phyloP scores from a whole-genome alignment of 345 rosid species.

The Boechera divaricarpa region DNA sequence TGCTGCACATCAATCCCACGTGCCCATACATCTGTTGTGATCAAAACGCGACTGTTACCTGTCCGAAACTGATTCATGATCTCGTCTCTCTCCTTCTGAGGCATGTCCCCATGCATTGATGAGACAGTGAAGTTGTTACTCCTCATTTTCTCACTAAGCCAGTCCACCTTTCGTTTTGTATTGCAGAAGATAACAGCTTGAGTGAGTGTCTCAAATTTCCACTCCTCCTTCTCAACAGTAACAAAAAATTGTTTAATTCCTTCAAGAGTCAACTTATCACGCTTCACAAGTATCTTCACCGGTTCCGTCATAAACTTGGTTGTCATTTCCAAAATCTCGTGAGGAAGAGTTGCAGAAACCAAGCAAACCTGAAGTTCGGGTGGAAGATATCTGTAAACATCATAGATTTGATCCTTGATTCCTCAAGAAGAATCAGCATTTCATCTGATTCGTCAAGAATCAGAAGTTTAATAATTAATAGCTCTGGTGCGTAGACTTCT shows the following conservation, averaged over 20 bases:
- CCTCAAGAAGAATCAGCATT: slow-evolving; percentile 90
- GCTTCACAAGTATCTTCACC: slow-evolving; percentile 92
- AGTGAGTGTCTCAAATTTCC: slow-evolving; percentile 98
- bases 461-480: slow-evolving; percentile 44
- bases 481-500: slow-evolving; percentile 90
- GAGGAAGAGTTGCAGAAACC: slow-evolving; percentile 97
- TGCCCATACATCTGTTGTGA: slow-evolving; percentile 99
- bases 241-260: slow-evolving; percentile 96
- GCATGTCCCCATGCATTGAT: slow-evolving; percentile 99
- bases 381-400: slow-evolving; percentile 93
- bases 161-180: slow-evolving; percentile 98
- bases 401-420: slow-evolving; percentile 96
- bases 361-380: slow-evolving; percentile 97
- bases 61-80: slow-evolving; percentile 82
- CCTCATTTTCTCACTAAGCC: slow-evolving; percentile 98
- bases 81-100: slow-evolving; percentile 95
- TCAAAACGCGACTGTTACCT: slow-evolving; percentile 88
- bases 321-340: slow-evolving; percentile 96
- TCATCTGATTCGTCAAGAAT: slow-evolving; percentile 93
- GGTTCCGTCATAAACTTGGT: slow-evolving; percentile 98
- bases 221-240: slow-evolving; percentile 94
- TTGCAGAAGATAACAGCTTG: slow-evolving; percentile 99
- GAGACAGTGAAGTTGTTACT: slow-evolving; percentile 87
- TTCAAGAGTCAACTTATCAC: slow-evolving; percentile 98
- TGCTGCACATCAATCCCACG: slow-evolving; percentile 97